These are phyloP conservation scores for Cnidoscolus chayamansa DNA, from an alignment of 441 rosid genomes.

Conservation along the genomic window DNA sequence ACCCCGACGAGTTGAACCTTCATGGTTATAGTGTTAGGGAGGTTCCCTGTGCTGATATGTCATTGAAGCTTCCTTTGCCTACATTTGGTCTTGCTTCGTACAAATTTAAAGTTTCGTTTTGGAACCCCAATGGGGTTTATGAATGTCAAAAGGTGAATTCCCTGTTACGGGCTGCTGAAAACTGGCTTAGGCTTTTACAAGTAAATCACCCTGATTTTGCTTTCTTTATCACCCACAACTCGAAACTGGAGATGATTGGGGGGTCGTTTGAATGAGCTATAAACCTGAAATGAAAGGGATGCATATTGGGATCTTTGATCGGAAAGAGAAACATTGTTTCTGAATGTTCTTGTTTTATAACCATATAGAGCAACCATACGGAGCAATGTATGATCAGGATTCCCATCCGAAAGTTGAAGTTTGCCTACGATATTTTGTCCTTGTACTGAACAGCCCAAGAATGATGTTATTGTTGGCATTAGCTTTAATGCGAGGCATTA, in stretches of 20 bases:
- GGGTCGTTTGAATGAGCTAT: background rate
- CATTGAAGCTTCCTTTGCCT: constrained; percentile 50
- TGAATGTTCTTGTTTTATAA: constrained; percentile 2
- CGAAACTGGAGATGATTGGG: constrained; percentile 29
- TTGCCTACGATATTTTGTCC: background rate
- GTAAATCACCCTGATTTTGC: constrained; percentile 74
- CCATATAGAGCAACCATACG: constrained; percentile 10
- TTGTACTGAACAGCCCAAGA: background rate
- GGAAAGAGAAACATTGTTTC: background rate
- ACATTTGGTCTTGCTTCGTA: constrained; percentile 79
- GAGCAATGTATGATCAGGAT: constrained; percentile 3
- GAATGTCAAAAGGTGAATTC: constrained; percentile 57
- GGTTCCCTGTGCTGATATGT: constrained; percentile 28
- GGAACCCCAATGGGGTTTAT: constrained; percentile 57
- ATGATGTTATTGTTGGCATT: constrained; percentile 3
- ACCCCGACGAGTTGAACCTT: constrained; percentile 27
- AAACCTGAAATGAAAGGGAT: background rate
- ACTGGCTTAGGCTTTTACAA: constrained; percentile 61
- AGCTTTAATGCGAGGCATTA: constrained; percentile 16
- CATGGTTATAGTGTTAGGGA: constrained; percentile 31
- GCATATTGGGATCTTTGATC: background rate
- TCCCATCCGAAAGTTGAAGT: background rate
- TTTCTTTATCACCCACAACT: constrained; percentile 56
- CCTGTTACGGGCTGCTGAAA: constrained; percentile 56
- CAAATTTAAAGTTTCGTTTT: constrained; percentile 68